Base-by-base conservation (phyloP, 495 filamentous ascomycete genomes). In the Penicillium waksmanii region DNA sequence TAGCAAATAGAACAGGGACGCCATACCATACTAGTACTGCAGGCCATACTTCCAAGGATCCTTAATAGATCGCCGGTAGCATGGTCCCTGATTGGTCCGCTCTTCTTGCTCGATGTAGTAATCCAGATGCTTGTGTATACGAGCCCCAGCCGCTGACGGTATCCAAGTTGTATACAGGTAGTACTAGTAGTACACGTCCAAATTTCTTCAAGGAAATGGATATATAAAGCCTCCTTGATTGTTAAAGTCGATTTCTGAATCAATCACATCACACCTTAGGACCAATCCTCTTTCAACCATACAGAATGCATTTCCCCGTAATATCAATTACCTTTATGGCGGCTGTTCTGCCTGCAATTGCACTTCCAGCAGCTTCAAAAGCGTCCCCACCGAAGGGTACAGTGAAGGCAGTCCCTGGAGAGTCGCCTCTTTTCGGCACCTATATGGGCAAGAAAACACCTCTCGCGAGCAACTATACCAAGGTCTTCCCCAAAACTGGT, bases 391-490 rank as follows among this genome's bases (percentile, higher is more conserved):
- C 15, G 12, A 38, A 53, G 17, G n/a, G 15, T 13, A 51, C 55
- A 12, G 50, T 13, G 8, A 36, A 51, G 25, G 54, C 62, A 55
- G 62, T 77, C 15, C 79, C 79, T 10, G 80, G 80, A 7, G 36
- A 80, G 56, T 73, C 71, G 11, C 63, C 76, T 15, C 56, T 76
- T 42, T 82, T 78, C 67, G 75, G 62, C 61, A 66, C 57, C 31
- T 81, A 81, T 66, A 65, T 66, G 38, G 80, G 80, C 46, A 70
- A 70, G 31, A 66, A 65, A 27, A 55, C 62, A 10, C 62, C 62
- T n/a, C 54, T 65, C 5, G 51, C 54, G 4, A 17, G 44, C 21
- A 33, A 65, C 19, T 61, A 57, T 17, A 34, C 47, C 40, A 54
- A 55, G 25, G 38, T 51, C 50, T 54, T 58, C 36, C 33, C 54